These are phyloP conservation scores for Rugonectria rugulosa DNA, from an alignment of 2,329 filamentous ascomycete genomes.

Conservation along the genomic window DNA sequence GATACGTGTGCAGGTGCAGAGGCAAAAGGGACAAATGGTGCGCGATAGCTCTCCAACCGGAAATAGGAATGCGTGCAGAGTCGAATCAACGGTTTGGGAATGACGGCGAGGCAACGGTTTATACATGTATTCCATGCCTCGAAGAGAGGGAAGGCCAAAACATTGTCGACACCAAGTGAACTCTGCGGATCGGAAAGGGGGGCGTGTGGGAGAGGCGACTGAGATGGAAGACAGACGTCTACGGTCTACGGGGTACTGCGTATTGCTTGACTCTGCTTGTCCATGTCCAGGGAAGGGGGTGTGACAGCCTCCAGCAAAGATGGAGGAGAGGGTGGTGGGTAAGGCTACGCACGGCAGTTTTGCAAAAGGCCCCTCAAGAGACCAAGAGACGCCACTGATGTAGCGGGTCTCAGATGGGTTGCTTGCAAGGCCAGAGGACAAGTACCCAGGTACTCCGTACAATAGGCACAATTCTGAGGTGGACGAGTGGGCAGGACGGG, in stretches of 20 bases:
- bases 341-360: slow-evolving; percentile 44
- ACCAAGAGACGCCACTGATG: slow-evolving; percentile 39
- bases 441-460: slow-evolving; percentile 16
- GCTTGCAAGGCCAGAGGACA: slow-evolving; percentile 28
- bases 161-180: slow-evolving; percentile 29
- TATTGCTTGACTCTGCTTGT: slow-evolving; percentile 15
- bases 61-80: slow-evolving; percentile 14
- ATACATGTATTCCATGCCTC: slow-evolving; percentile 28
- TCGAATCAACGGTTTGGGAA: slow-evolving; percentile 9
- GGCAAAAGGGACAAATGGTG: background rate
- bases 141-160: slow-evolving; percentile 20
- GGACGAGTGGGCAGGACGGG: slow-evolving; percentile 34
- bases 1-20: slow-evolving; percentile 16
- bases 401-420: slow-evolving; percentile 41
- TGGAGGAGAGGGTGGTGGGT: slow-evolving; percentile 34
- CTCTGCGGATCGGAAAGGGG: slow-evolving; percentile 32
- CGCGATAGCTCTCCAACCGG: slow-evolving; percentile 7
- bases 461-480: slow-evolving; percentile 37
- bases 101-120: slow-evolving; percentile 31
- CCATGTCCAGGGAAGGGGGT: slow-evolving; percentile 24
- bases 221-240: slow-evolving; percentile 29
- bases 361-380: slow-evolving; percentile 37
- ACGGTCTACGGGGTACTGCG: slow-evolving; percentile 30
- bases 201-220: slow-evolving; percentile 25
- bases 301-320: slow-evolving; percentile 24